Conservation (phyloP, 1,284 basidiomycete genomes). For the Boletus sp. region DNA sequence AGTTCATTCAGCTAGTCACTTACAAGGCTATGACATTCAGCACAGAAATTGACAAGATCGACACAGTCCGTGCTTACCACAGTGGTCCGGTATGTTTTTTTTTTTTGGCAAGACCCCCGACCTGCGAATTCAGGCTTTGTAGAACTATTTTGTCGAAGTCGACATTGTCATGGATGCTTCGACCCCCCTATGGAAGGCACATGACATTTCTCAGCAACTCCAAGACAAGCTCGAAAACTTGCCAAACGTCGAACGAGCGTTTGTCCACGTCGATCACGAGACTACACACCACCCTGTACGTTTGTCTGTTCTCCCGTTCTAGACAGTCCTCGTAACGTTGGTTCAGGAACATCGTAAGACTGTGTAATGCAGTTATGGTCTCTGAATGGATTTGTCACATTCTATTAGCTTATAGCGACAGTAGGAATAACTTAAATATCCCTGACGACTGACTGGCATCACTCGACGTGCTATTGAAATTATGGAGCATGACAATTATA, state of each 20-base stretch:
- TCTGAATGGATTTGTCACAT: too few relatives aligned
- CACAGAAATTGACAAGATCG: constrained; percentile 83
- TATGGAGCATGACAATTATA: background rate
- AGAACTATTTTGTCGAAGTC: constrained; percentile 92
- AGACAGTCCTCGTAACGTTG: background rate
- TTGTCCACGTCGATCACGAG: constrained; percentile 95
- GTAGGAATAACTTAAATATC: background rate
- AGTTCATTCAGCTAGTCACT: constrained; percentile 88
- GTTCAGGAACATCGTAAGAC: constrained; percentile 40
- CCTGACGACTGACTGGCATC: background rate
- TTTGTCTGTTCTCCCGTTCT: constrained; percentile 13
- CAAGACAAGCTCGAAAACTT: constrained; percentile 95
- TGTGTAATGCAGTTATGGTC: constrained; percentile 12
- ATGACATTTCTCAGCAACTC: constrained; percentile 89
- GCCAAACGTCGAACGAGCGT: constrained; percentile 89
- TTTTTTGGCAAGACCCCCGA: background rate
- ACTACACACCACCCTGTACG: constrained; percentile 81
- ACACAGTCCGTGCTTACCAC: constrained; percentile 90
- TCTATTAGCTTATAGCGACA: background rate
- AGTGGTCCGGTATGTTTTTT: constrained; percentile 62
- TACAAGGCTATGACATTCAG: constrained; percentile 94
- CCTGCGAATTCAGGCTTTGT: constrained; percentile 3
- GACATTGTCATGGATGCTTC: constrained; percentile 93
- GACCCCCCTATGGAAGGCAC: constrained; percentile 90
- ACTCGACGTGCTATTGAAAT: constrained; percentile 17